A percentile compares a stretch with the other conserved stretches of the same genome.
Evolutionary conservation across 176 grass and related monocot genomes (phyloP).

Genomic region (Juncus effusus): DNA sequence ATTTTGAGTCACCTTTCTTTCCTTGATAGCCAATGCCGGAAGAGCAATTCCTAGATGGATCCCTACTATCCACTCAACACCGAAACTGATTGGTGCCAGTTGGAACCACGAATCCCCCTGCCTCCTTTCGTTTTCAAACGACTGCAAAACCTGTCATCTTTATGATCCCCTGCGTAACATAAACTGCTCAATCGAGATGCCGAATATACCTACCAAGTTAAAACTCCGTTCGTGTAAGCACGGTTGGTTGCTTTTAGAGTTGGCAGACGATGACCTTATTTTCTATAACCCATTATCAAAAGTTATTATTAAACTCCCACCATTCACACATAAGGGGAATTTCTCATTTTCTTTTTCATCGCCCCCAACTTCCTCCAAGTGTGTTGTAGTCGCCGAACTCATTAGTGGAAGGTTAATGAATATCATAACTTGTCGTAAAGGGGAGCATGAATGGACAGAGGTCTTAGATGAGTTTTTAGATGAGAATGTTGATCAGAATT

Average conservation of each 20-base stretch:
- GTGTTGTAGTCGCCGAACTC: not conserved
- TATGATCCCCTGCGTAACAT: not conserved
- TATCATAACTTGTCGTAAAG: constrained; percentile 6
- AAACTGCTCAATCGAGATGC: not conserved
- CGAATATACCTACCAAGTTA: not conserved
- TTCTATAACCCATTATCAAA: constrained; percentile 18
- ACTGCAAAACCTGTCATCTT: constrained; percentile 9
- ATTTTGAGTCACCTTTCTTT: too few species aligned
- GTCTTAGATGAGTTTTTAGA: too few species aligned
- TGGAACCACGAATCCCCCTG: not conserved
- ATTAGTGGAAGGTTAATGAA: not conserved
- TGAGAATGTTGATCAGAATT: too few species aligned
- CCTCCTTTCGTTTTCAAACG: not conserved
- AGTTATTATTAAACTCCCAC: constrained; percentile 9
- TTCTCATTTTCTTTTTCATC: constrained; percentile 5
- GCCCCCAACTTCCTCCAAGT: constrained; percentile 9
- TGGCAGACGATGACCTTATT: not conserved
- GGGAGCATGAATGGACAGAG: not conserved
- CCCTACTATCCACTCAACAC: not conserved
- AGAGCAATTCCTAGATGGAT: too few species aligned
- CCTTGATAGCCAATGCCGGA: too few species aligned
- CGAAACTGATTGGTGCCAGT: not conserved
- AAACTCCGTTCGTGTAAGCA: not conserved
- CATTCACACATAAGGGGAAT: not conserved
- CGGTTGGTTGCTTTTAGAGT: constrained; percentile 1